Conservation (phyloP, 2,329 filamentous ascomycete species). For the Furcasterigmium sp. region DNA sequence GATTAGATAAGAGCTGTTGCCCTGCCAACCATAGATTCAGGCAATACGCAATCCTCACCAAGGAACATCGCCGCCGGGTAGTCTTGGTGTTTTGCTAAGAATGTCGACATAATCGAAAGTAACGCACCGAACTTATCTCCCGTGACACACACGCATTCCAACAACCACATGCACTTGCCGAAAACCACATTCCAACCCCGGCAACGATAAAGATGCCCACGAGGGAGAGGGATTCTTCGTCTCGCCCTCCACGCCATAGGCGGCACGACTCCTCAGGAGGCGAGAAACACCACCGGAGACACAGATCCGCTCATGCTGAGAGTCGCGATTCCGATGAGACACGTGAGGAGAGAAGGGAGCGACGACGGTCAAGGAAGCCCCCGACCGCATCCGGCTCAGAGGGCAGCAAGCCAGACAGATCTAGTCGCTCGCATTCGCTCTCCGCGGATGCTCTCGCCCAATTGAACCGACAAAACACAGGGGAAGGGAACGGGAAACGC, state of each 20-base stretch:
- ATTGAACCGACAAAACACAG: slow-evolving; percentile 55
- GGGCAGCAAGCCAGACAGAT: slow-evolving; percentile 20
- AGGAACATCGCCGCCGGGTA: not conserved
- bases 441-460: slow-evolving; percentile 58
- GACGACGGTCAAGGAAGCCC: slow-evolving; percentile 20
- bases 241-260: slow-evolving; percentile 22
- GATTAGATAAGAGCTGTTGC: slow-evolving; percentile 33
- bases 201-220: slow-evolving; percentile 7
- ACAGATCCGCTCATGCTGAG: slow-evolving; percentile 18
- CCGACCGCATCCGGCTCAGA: slow-evolving; percentile 22
- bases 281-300: slow-evolving; percentile 29
- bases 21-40: slow-evolving; percentile 36
- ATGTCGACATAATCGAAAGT: not conserved
- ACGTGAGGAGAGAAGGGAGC: slow-evolving; percentile 9
- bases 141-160: no score
- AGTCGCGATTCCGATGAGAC: not conserved
- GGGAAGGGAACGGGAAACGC: slow-evolving; percentile 26
- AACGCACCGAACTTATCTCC: no score
- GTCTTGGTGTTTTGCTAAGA: not conserved
- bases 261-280: slow-evolving; percentile 22
- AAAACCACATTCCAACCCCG: slow-evolving; percentile 16
- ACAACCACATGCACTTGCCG: no score
- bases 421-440: slow-evolving; percentile 23
- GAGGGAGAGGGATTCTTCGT: slow-evolving; percentile 19
- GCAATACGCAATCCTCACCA: slow-evolving; percentile 1